Evolutionary conservation across 2,329 filamentous ascomycete species (phyloP).

Genomic region (Hymenoscyphus infarciens): DNA sequence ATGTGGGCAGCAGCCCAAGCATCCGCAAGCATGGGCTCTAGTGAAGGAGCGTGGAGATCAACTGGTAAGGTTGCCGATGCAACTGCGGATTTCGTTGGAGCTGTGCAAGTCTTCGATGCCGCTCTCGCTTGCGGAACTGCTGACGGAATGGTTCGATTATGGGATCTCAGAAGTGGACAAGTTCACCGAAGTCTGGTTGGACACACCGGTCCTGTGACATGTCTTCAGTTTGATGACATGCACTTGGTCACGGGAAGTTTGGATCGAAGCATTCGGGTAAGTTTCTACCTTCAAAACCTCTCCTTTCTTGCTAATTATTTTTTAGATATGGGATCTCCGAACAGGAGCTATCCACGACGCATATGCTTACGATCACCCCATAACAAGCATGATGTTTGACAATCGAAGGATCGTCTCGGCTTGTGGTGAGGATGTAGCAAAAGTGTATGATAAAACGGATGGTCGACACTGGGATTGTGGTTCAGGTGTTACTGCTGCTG

Average conservation of each 20-base stretch:
- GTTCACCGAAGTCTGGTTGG: conserved; percentile 96
- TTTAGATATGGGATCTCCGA: conserved; percentile 96
- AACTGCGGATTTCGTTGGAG: conserved; percentile 87
- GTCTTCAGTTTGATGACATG: conserved; percentile 92
- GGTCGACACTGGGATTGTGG: conserved; percentile 96
- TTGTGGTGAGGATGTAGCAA: conserved; percentile 88
- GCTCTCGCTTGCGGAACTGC: conserved; percentile 94
- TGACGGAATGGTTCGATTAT: conserved; percentile 93
- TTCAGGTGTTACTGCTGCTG: conserved; percentile 68
- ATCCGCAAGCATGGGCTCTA: conserved; percentile 61
- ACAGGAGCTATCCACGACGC: conserved; percentile 94
- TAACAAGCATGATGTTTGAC: conserved; percentile 98
- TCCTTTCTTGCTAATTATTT: conserved; percentile 30
- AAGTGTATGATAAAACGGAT: conserved; percentile 97
- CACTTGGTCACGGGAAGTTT: conserved; percentile 90
- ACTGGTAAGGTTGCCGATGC: conserved; percentile 62
- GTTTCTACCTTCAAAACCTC: no score
- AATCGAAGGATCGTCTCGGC: conserved; percentile 82
- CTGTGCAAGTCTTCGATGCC: conserved; percentile 92
- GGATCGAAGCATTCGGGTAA: conserved; percentile 89
- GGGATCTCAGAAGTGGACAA: conserved; percentile 94
- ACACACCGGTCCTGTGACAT: conserved; percentile 91
- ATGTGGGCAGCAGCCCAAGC: conserved; percentile 97
- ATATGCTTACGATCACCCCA: conserved; percentile 87
- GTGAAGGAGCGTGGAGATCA: conserved; percentile 66